Conservation (phyloP, 192 early-diverging fungal species). For the Tieghemiomyces parasiticus region DNA sequence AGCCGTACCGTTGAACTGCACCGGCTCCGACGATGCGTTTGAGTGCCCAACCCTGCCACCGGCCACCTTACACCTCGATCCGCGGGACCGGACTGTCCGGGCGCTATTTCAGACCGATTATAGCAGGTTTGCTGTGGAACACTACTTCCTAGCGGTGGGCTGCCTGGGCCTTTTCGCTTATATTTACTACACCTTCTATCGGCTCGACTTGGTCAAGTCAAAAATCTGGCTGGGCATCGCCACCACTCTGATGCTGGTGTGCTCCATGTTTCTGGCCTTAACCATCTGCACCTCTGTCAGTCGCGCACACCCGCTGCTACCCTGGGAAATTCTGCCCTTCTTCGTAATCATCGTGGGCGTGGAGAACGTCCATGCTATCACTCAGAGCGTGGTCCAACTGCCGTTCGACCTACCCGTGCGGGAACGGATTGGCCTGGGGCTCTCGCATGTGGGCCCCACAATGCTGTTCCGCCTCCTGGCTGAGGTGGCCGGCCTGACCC, state of each 20-base stretch:
- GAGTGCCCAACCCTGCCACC: not conserved
- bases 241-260: slow-evolving; percentile 1
- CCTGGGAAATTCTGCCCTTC: slow-evolving; percentile 10
- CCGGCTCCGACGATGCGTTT: not conserved
- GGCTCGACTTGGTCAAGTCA: slow-evolving; percentile 8
- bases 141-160: slow-evolving; percentile 2
- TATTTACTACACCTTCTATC: slow-evolving; percentile 3
- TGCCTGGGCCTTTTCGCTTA: slow-evolving; percentile 3
- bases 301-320: slow-evolving; percentile 3
- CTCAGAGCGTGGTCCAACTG: slow-evolving; percentile 52
- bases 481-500: slow-evolving; percentile 36
- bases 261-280: slow-evolving; percentile 6
- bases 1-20: not conserved
- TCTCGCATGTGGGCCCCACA: slow-evolving; percentile 48
- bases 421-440: slow-evolving; percentile 36
- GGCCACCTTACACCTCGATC: not conserved
- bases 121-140: not conserved
- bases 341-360: slow-evolving; percentile 16
- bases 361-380: slow-evolving; percentile 61
- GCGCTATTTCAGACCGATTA: slow-evolving; percentile 9
- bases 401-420: slow-evolving; percentile 54
- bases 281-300: slow-evolving; percentile 4
- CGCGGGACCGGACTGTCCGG: not conserved
- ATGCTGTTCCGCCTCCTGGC: slow-evolving; percentile 39
- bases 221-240: slow-evolving; percentile 11